Evolutionary conservation across 1,284 basidiomycete species (phyloP).

Genomic region (Ustilago trichophora): DNA sequence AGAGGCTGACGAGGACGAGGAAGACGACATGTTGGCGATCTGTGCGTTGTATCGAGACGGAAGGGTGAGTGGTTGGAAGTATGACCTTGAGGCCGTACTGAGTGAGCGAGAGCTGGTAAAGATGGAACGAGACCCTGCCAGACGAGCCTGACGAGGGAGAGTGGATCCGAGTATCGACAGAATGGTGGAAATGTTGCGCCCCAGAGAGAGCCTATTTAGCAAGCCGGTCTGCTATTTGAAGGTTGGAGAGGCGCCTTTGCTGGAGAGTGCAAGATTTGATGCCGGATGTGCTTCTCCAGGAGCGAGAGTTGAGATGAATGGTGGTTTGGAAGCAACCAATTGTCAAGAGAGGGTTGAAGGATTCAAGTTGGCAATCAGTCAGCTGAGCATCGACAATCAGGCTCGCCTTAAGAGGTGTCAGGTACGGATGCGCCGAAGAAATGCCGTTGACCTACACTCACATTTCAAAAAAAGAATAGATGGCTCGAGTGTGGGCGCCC

Average conservation of each 20-base stretch:
- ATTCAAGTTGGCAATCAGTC: background rate
- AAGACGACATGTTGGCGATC: constrained; percentile 21
- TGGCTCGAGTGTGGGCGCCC: background rate
- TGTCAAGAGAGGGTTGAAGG: background rate
- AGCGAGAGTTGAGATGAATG: constrained; percentile 4
- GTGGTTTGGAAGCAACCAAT: constrained; percentile 3
- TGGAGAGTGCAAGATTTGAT: too few relatives aligned
- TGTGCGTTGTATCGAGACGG: constrained; percentile 1
- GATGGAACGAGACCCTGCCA: constrained; percentile 26
- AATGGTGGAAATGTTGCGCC: constrained; percentile 19
- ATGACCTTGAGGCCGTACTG: background rate
- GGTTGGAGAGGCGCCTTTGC: too few relatives aligned
- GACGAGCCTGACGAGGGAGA: constrained; percentile 34
- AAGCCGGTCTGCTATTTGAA: background rate
- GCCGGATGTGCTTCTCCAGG: too few relatives aligned
- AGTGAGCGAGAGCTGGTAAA: background rate
- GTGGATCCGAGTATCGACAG: constrained; percentile 21
- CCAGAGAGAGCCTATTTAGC: too few relatives aligned
- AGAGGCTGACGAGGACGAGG: constrained; percentile 13
- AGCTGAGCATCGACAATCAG: constrained; percentile 1
- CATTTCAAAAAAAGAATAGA: background rate
- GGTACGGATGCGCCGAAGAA: constrained; percentile 17
- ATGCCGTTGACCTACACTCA: too few relatives aligned
- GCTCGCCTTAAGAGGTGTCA: background rate
- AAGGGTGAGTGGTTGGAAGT: constrained; percentile 6